Conservation (phyloP, 2,329 filamentous ascomycete genomes). For the Triangularia verruculosa region DNA sequence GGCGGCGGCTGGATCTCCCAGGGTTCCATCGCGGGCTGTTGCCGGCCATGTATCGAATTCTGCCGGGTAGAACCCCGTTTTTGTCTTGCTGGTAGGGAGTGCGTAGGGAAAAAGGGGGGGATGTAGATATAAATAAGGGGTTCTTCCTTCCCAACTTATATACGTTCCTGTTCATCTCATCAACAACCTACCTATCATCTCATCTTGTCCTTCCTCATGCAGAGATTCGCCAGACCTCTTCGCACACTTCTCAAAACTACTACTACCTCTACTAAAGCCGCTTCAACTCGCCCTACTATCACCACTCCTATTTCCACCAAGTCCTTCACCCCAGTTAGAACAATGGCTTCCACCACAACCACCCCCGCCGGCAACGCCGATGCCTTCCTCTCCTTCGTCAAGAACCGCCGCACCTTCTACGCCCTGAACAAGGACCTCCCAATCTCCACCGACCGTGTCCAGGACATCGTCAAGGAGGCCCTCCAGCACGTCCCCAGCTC, state of each 20-base stretch:
- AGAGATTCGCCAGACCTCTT: conserved; percentile 6
- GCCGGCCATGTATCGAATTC: neutral
- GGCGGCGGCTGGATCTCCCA: conserved; percentile 10
- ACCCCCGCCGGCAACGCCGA: conserved; percentile 53
- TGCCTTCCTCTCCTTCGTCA: conserved; percentile 61
- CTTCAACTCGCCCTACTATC: conserved; percentile 16
- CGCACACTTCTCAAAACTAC: conserved; percentile 5
- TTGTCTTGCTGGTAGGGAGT: neutral
- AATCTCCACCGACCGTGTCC: conserved; percentile 56
- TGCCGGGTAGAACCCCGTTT: neutral
- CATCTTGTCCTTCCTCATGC: neutral
- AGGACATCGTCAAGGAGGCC: conserved; percentile 62
- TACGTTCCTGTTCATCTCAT: conserved; percentile 2
- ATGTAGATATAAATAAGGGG: conserved; percentile 7
- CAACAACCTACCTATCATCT: conserved; percentile 3
- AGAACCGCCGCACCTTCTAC: conserved; percentile 68
- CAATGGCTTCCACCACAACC: conserved; percentile 40
- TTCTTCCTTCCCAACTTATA: neutral
- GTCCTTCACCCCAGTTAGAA: too few relatives aligned
- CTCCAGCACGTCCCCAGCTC: conserved; percentile 70
- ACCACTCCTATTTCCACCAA: conserved; percentile 30
- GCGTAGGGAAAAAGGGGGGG: neutral
- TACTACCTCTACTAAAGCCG: neutral
- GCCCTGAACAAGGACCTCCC: conserved; percentile 61
- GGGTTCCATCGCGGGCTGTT: conserved; percentile 5